Conservation (phyloP, 352 stramenopile species). For the Blastocystis sp. region DNA sequence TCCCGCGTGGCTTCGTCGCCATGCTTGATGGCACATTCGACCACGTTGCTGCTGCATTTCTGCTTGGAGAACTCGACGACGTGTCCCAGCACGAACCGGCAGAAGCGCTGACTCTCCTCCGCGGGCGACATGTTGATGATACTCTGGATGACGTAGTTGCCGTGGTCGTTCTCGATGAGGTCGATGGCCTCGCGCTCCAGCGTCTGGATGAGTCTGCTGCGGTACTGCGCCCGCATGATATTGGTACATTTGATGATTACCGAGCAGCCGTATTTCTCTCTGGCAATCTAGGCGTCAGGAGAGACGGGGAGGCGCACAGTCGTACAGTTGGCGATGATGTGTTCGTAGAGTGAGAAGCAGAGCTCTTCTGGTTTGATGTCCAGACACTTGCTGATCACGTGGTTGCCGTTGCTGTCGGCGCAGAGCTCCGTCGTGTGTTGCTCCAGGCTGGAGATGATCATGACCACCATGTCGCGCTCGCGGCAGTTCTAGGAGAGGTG, state of each 20-base stretch:
- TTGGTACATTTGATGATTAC: constrained; percentile 88
- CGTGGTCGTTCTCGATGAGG: constrained; percentile 79
- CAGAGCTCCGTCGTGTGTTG: constrained; percentile 81
- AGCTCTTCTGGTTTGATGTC: constrained; percentile 80
- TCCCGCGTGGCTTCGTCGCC: constrained; percentile 69
- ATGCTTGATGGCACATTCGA: constrained; percentile 93
- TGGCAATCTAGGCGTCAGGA: constrained; percentile 71
- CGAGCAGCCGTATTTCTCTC: constrained; percentile 87
- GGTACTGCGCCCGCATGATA: constrained; percentile 69
- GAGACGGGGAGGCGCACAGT: background rate
- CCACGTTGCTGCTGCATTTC: constrained; percentile 96
- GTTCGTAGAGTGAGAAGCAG: constrained; percentile 89
- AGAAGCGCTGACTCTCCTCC: constrained; percentile 48
- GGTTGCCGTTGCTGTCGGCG: constrained; percentile 91
- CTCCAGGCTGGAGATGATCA: constrained; percentile 80
- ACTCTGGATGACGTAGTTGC: constrained; percentile 79
- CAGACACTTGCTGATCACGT: constrained; percentile 88
- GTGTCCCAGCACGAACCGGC: constrained; percentile 66
- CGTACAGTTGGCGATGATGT: constrained; percentile 76
- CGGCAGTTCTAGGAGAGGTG: constrained; percentile 70
- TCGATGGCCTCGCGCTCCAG: constrained; percentile 88
- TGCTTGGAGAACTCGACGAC: constrained; percentile 87
- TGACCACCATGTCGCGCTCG: constrained; percentile 67
- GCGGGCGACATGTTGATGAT: constrained; percentile 65
- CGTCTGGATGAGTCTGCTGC: constrained; percentile 78